Conservation (phyloP, 2,329 filamentous ascomycete genomes). For the Mycosphaerella arachidis region DNA sequence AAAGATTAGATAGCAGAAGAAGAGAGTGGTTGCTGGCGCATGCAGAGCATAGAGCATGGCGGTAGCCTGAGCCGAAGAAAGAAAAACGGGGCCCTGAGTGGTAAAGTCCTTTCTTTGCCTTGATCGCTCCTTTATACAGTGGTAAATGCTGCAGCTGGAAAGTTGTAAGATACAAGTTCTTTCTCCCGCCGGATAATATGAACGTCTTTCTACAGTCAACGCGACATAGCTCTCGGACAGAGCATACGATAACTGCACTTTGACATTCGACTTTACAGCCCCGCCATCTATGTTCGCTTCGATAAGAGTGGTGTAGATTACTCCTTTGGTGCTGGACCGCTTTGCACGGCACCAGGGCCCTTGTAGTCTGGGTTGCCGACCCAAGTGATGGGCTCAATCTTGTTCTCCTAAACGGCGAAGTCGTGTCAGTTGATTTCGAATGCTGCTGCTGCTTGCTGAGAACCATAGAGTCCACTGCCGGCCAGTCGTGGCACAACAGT, state of each 20-base stretch:
- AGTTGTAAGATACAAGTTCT: conserved; percentile 12
- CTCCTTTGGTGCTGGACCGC: conserved; percentile 32
- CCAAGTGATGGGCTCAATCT: conserved; percentile 81
- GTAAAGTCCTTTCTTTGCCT: conserved; percentile 8
- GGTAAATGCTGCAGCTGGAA: conserved; percentile 11
- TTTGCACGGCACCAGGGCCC: conserved; percentile 71
- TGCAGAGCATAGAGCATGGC: too few relatives aligned
- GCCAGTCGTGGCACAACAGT: not conserved
- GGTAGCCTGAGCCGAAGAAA: not conserved
- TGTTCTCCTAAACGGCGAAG: conserved; percentile 60
- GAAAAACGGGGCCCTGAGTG: not conserved
- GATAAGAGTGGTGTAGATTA: conserved; percentile 7
- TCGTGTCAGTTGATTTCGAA: conserved; percentile 4
- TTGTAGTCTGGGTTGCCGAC: conserved; percentile 72
- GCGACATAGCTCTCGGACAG: conserved; percentile 15
- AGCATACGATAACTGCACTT: conserved; percentile 14
- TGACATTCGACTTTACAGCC: conserved; percentile 17
- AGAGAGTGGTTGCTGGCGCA: too few relatives aligned
- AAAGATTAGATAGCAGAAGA: too few relatives aligned
- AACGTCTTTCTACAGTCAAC: conserved; percentile 21
- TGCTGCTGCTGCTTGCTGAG: not conserved
- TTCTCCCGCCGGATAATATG: conserved; percentile 7
- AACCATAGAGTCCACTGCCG: not conserved
- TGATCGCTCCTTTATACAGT: conserved; percentile 22
- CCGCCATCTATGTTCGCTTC: conserved; percentile 10